These are phyloP conservation scores for Cladorrhinum sp. DNA, from an alignment of 2,329 filamentous ascomycete genomes.

Conservation along the genomic window DNA sequence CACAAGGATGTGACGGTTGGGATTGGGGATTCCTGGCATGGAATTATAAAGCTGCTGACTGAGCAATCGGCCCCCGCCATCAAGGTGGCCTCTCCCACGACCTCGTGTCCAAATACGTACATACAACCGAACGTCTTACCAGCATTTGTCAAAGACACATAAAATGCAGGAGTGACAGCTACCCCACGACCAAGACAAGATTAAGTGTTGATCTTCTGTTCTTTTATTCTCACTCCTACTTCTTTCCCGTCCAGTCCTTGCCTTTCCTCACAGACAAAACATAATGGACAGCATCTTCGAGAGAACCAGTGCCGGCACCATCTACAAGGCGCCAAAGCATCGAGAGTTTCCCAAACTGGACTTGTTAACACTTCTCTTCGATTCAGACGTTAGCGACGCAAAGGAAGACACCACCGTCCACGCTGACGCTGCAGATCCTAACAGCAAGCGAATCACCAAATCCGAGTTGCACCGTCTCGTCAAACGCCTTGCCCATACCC, in stretches of 20 bases:
- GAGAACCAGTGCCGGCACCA: constrained; percentile 33
- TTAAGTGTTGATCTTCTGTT: not conserved
- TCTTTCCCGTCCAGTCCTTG: too few relatives aligned
- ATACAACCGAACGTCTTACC: too few relatives aligned
- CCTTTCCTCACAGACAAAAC: not conserved
- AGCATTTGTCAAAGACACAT: too few relatives aligned
- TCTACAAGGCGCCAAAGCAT: constrained; percentile 36
- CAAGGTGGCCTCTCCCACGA: too few relatives aligned
- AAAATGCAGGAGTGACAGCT: not conserved
- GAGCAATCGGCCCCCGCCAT: too few relatives aligned
- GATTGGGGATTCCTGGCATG: too few relatives aligned
- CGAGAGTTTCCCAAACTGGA: constrained; percentile 40
- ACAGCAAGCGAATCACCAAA: constrained; percentile 51
- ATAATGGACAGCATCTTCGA: constrained; percentile 32
- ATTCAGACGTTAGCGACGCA: constrained; percentile 34
- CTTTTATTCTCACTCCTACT: too few relatives aligned
- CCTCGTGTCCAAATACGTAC: too few relatives aligned
- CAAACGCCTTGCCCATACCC: constrained; percentile 52
- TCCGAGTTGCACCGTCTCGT: constrained; percentile 46
- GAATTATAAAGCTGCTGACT: too few relatives aligned
- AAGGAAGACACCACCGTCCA: constrained; percentile 53
- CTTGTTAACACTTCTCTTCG: constrained; percentile 43
- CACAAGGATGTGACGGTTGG: too few relatives aligned
- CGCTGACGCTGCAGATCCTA: constrained; percentile 54
- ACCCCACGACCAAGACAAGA: not conserved